Percentiles rank a stretch among this genome's conserved stretches.
Conservation (phyloP, 805 yeast genomes). For the Pichia insulana region DNA sequence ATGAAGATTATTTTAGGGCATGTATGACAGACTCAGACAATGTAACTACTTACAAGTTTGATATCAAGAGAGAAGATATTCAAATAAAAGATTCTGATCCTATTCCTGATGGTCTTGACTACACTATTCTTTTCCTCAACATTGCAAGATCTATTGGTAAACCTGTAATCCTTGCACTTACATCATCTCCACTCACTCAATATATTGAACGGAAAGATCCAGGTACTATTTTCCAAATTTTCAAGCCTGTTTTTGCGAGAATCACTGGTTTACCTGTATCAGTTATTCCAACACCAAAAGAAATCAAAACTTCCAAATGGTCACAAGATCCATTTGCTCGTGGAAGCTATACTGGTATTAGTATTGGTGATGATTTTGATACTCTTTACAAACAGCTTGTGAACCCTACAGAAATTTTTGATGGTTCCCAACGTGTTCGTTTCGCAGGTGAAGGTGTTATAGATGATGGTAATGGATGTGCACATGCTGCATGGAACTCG, state of each 20-base stretch:
- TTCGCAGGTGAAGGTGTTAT: conserved; percentile 53
- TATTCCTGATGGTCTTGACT: conserved; percentile 20
- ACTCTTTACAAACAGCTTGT: conserved; percentile 29
- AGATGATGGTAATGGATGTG: conserved; percentile 47
- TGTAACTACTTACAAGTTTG: background rate
- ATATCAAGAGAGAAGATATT: conserved; percentile 7
- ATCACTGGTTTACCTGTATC: conserved; percentile 20
- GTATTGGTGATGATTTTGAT: conserved; percentile 22
- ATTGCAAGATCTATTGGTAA: conserved; percentile 22
- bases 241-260: conserved; percentile 33
- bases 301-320: conserved; percentile 35
- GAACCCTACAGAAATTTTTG: conserved; percentile 34
- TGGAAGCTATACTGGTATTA: conserved; percentile 35
- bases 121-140: conserved; percentile 26
- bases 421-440: conserved; percentile 32
- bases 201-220: conserved; percentile 32
- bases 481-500: conserved; percentile 48
- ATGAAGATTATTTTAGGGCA: conserved; percentile 17
- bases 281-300: conserved; percentile 20
- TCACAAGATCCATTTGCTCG: conserved; percentile 42
- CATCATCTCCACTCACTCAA: conserved; percentile 42
- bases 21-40: background rate
- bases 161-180: conserved; percentile 36
- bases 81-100: conserved; percentile 2
- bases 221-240: conserved; percentile 36